Percentiles rank a stretch among this genome's conserved stretches.
These are phyloP conservation scores for Lavandula angustifolia DNA, from an alignment of 257 asterid species.

Conservation along the genomic window DNA sequence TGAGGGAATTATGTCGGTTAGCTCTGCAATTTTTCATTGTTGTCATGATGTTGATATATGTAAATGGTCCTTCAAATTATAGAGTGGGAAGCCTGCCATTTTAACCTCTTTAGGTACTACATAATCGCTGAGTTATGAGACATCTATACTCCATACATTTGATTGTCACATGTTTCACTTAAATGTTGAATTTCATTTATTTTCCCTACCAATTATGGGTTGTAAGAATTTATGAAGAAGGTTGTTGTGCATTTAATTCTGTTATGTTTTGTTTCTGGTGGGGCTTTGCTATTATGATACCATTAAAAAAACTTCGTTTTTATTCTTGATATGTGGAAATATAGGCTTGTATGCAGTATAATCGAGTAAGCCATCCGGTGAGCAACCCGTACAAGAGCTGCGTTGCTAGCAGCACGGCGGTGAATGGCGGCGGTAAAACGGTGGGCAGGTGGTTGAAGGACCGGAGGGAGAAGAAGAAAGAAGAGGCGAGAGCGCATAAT, in stretches of 20 bases:
- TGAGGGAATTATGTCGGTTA: constrained; percentile 14
- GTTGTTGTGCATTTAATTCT: too few relatives aligned
- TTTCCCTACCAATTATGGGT: too few relatives aligned
- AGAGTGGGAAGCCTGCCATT: constrained; percentile 21
- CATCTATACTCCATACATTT: too few relatives aligned
- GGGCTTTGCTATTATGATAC: too few relatives aligned
- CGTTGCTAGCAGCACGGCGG: constrained; percentile 34
- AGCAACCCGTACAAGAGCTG: constrained; percentile 54
- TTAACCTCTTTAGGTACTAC: constrained; percentile 23
- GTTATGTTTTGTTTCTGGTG: too few relatives aligned
- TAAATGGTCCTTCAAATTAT: constrained; percentile 34
- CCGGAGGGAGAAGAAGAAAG: constrained; percentile 89
- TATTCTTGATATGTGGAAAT: too few relatives aligned
- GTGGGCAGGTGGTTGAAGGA: constrained; percentile 99
- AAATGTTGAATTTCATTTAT: too few relatives aligned
- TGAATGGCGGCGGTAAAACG: constrained; percentile 59
- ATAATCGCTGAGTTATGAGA: too few relatives aligned
- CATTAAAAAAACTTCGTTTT: too few relatives aligned
- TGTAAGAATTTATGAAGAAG: too few relatives aligned
- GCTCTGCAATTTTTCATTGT: constrained; percentile 9
- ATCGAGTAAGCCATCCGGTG: constrained; percentile 44
- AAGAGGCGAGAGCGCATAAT: constrained; percentile 81
- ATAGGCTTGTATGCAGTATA: constrained; percentile 37
- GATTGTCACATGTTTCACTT: too few relatives aligned
- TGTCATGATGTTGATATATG: not conserved